phyloP scores from a whole-genome alignment of 352 stramenopile species.

The Pythium sukuiense region DNA sequence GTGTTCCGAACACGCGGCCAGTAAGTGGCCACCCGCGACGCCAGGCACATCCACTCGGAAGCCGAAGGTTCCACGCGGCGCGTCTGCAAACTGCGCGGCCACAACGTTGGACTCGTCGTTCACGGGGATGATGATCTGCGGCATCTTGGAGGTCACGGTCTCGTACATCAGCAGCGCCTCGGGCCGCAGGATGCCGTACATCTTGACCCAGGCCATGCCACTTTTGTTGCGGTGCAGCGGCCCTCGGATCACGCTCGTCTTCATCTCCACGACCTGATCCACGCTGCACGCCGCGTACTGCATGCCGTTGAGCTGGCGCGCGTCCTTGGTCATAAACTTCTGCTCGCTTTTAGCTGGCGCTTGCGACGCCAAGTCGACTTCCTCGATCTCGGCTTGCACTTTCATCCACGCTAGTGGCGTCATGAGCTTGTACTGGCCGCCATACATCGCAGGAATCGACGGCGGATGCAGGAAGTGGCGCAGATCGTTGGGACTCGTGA shows the following conservation, averaged over 20 bases:
- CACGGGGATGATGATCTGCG: constrained; percentile 75
- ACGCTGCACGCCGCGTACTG: constrained; percentile 77
- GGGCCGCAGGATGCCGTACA: constrained; percentile 66
- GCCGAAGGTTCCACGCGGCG: constrained; percentile 48
- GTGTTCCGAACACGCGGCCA: constrained; percentile 56
- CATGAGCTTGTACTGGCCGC: constrained; percentile 54
- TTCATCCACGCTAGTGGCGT: constrained; percentile 59
- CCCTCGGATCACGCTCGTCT: constrained; percentile 64
- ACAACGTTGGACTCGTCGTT: constrained; percentile 57
- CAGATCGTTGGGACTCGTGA: constrained; percentile 48
- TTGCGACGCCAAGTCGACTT: constrained; percentile 53
- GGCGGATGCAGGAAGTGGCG: constrained; percentile 41
- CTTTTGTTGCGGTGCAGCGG: constrained; percentile 72
- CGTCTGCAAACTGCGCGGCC: constrained; percentile 49
- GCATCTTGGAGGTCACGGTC: constrained; percentile 46
- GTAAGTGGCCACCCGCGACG: constrained; percentile 56
- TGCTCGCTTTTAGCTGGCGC: constrained; percentile 36
- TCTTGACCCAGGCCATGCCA: constrained; percentile 62
- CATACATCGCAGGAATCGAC: constrained; percentile 62
- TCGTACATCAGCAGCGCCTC: constrained; percentile 79
- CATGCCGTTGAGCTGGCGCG: constrained; percentile 71
- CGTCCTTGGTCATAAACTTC: constrained; percentile 55
- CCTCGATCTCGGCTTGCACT: constrained; percentile 71
- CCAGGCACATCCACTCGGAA: constrained; percentile 67
- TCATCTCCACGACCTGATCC: constrained; percentile 64